These are phyloP conservation scores for Clarkia xantiana DNA, from an alignment of 345 rosid species.

Conservation along the genomic window DNA sequence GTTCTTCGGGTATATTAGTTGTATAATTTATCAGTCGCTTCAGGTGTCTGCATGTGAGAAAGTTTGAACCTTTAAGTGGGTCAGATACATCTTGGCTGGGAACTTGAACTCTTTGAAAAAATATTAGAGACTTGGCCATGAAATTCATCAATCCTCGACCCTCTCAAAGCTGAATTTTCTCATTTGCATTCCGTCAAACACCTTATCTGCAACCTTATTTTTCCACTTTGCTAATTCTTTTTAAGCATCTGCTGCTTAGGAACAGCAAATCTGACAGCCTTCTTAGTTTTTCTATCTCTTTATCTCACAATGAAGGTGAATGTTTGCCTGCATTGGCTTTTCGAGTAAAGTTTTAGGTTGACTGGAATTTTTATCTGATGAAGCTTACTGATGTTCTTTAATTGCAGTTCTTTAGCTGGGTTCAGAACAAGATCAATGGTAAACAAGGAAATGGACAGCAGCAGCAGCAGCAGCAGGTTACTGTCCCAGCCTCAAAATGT, in stretches of 20 bases:
- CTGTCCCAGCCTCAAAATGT: constrained; percentile 35
- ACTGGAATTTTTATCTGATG: not conserved
- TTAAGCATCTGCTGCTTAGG: not conserved
- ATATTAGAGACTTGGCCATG: not conserved
- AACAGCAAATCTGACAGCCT: constrained; percentile 1
- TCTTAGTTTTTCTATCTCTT: not conserved
- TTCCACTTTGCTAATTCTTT: not conserved
- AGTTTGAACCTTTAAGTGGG: not conserved
- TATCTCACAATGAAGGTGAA: constrained; percentile 32
- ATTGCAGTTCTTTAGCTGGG: constrained; percentile 62
- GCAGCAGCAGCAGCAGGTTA: constrained; percentile 16
- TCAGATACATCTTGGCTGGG: constrained; percentile 10
- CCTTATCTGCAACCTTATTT: not conserved
- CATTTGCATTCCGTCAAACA: constrained; percentile 2
- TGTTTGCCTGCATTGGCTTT: constrained; percentile 4
- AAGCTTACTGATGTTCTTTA: constrained; percentile 4
- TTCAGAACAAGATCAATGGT: constrained; percentile 56
- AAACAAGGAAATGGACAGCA: constrained; percentile 30
- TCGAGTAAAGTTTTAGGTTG: not conserved
- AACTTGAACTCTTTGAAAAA: constrained; percentile 5
- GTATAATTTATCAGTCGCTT: constrained; percentile 10
- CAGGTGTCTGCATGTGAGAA: not conserved
- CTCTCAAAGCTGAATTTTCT: not conserved
- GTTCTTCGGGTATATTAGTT: constrained; percentile 15
- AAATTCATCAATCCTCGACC: constrained; percentile 1